Evolutionary conservation across 139 green algal genomes (phyloP), one percentile per base, ranked within the genome.

Genomic region (Coelastrella sp.): DNA sequence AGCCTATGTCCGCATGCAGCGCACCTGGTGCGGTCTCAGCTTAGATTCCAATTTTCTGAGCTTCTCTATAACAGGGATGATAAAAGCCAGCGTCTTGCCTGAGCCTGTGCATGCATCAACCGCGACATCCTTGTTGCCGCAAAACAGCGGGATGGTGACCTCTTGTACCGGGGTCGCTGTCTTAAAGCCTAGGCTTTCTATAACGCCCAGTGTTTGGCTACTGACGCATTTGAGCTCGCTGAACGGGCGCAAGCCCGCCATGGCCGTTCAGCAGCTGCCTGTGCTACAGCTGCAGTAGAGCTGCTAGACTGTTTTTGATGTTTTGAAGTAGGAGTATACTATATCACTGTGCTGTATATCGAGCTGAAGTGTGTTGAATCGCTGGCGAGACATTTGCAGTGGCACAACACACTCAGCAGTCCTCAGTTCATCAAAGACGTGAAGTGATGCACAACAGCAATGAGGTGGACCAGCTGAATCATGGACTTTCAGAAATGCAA

Each of bases 61-160:
- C 24, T 96, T 97, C 86, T 99, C 98, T 10, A 99, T 90, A 0
- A 99, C 90, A 7, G 98, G 98, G 22, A 99, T 80, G 5, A 99
- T 91, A 83, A 99, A 99, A 0, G 98, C 98, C 9, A 99, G 93
- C 0, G 98, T 99, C 92, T 99, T 99, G 12, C 98, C 98, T 14
- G 94, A 98, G n/a, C 98, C 98, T 0, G 98, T 99, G 91, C 93
- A 96, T 0, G 98, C 98, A 35, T 99, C 98, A 17, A 99, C 98
- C 8, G 95, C 94, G 4, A 99, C 98, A 90, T 99, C 98, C 89
- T 99, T 99, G 94, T 99, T 96, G 12, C 94, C 95, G 56, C 90
- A 92, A 10, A 99, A 97, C 68, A 99, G 83, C 0, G 98, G 98
- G 27, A 99, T 98, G 6, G 94, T 96, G 6, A 97, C 97, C 60